Percentiles rank a stretch among this genome's conserved stretches.
Conservation (phyloP, 495 filamentous ascomycete species). For the Rusavskia elegans region DNA sequence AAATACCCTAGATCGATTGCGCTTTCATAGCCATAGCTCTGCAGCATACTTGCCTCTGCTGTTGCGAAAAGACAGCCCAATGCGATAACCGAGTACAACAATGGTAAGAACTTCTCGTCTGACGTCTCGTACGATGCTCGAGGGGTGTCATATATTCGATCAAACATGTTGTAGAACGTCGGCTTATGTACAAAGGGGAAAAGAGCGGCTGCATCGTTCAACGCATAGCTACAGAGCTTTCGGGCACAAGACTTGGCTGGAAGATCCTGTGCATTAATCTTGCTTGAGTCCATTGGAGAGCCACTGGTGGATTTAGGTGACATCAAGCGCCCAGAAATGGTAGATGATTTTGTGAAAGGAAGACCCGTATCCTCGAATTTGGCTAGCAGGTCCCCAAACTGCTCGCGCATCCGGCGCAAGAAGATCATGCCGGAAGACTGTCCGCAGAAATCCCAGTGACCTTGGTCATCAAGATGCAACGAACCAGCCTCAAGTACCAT, state of each 20-base stretch:
- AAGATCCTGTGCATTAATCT: conserved; percentile 47
- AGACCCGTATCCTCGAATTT: conserved; percentile 8
- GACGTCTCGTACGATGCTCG: conserved; percentile 49
- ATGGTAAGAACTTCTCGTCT: conserved; percentile 67
- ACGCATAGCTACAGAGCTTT: conserved; percentile 55
- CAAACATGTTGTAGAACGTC: conserved; percentile 60
- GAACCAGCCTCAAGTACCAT: conserved; percentile 89
- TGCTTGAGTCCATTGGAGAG: conserved; percentile 37
- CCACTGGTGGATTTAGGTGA: conserved; percentile 54
- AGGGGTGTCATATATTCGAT: conserved; percentile 62
- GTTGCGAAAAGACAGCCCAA: conserved; percentile 69
- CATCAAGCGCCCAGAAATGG: conserved; percentile 36
- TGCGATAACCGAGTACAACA: conserved; percentile 70
- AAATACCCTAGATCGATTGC: conserved; percentile 46
- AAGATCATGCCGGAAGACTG: conserved; percentile 86
- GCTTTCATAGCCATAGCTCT: conserved; percentile 46
- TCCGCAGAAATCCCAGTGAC: conserved; percentile 89
- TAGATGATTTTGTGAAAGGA: conserved; percentile 5
- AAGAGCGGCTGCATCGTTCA: conserved; percentile 72
- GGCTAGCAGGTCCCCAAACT: conserved; percentile 57
- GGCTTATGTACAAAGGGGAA: conserved; percentile 82
- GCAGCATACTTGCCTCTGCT: conserved; percentile 28
- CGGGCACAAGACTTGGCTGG: conserved; percentile 52
- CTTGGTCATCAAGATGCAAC: conserved; percentile 80
- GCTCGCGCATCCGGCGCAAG: conserved; percentile 66